Evolutionary conservation across 2,329 filamentous ascomycete genomes (phyloP), one percentile per base, ranked within the genome.

Genomic region (Aspergillus persii): DNA sequence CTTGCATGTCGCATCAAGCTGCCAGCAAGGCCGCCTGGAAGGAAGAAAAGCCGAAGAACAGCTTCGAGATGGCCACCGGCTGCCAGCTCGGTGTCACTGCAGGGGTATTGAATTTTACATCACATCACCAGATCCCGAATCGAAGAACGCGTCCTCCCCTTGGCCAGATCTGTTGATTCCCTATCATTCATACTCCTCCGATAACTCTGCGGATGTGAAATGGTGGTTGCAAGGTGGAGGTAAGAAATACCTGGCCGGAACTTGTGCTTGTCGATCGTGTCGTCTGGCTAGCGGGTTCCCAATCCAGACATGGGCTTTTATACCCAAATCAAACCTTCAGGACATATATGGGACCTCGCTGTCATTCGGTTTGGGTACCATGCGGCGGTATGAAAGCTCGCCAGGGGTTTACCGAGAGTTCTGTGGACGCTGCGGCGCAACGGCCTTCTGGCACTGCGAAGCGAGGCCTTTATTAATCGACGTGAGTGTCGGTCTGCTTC

Each of bases 241-340:
- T 8, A 80, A 74, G 5, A 84, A 79, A 60, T 89, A 86, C 69
- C 74, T 86, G 2, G 83, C 85, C 2, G 84, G 85, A 1, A 80
- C 83, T 7, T 90, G 87, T 66, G 79, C 81, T 1, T 91, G 88
- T 71, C 78, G 74, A 4, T 84, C 84, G 2, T 91, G 88, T 69
- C 84, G 87, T 5, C 75, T 86, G 3, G 73, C 76, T 0, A 81
- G 83, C 1, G 87, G 87, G 3, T 87, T 85, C 63, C 85, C 89
- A 57, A 81, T 89, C 50, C 83, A 88, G 64, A 76, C 82, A 0
- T 91, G 88, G 88, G 80, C 84, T 0, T 91, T 89, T 67, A 75
- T 90, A 0, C 86, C 86, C 0, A 77, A 79, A n/a, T 71, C 74
- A 1, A 86, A 88, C 65, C 84, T 90, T 55, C 72, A 77, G 18